phyloP scores from a whole-genome alignment of 257 asterid species.

The Solanum microdontum region DNA sequence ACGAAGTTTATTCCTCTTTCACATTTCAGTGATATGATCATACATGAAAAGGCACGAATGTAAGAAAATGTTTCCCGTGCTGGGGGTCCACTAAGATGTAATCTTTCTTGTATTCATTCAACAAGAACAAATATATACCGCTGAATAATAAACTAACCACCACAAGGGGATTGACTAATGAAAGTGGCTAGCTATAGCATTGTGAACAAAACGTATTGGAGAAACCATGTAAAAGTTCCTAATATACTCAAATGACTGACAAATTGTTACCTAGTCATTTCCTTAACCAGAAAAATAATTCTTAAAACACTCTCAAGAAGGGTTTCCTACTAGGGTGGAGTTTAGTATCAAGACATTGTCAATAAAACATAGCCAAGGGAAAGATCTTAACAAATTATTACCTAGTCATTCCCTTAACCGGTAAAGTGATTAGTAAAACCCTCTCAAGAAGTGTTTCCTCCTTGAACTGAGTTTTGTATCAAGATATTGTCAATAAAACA shows the following conservation, averaged over 20 bases:
- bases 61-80: background rate
- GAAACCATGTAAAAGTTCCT: background rate
- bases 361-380: background rate
- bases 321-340: background rate
- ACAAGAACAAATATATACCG: background rate
- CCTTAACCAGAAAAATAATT: background rate
- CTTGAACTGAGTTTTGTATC: background rate
- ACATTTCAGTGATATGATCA: background rate
- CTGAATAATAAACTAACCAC: background rate
- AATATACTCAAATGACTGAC: background rate
- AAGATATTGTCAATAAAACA: background rate
- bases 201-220: background rate
- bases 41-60: background rate
- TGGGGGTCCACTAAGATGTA: background rate
- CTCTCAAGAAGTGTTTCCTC: background rate
- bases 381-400: background rate
- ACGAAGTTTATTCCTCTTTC: background rate
- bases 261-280: background rate
- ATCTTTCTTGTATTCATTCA: background rate
- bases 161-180: background rate
- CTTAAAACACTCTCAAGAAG: background rate
- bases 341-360: background rate
- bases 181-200: background rate
- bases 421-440: background rate
- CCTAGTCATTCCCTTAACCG: background rate